Conservation (phyloP, 1,139 yeast species). For the Suhomyces coccinellae region DNA sequence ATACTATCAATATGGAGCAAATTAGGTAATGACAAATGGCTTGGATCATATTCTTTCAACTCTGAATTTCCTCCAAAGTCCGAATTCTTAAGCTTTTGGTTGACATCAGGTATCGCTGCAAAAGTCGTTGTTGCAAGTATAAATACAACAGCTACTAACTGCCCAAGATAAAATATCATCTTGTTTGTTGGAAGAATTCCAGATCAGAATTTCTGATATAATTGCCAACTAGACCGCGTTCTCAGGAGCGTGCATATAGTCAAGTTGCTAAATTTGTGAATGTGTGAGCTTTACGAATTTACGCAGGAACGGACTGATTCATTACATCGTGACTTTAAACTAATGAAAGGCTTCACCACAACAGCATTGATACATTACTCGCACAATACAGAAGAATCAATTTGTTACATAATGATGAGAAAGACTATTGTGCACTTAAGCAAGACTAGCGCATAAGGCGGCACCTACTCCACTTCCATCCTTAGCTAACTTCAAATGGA, state of each 20-base stretch:
- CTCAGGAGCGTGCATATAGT: not conserved
- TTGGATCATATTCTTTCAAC: constrained; percentile 16
- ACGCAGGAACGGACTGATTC: no score
- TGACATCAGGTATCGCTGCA: not conserved
- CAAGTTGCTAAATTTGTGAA: not conserved
- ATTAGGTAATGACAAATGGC: constrained; percentile 36
- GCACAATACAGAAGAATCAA: not conserved
- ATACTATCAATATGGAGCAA: constrained; percentile 27
- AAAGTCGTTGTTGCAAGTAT: no score
- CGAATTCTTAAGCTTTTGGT: not conserved
- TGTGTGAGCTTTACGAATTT: no score
- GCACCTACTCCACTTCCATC: constrained; percentile 98
- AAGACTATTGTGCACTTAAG: constrained; percentile 12
- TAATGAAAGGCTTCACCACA: no score
- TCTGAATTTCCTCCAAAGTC: not conserved
- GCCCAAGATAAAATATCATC: no score
- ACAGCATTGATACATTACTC: not conserved
- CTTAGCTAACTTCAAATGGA: constrained; percentile 76
- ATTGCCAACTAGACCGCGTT: not conserved
- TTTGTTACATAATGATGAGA: not conserved
- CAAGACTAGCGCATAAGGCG: constrained; percentile 74
- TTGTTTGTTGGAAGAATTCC: no score
- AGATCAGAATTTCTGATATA: not conserved
- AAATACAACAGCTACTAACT: no score
- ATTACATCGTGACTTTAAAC: no score